These are phyloP conservation scores for Nothophaeocryptopus gaeumannii DNA, from an alignment of 2,329 filamentous ascomycete species.

Conservation along the genomic window DNA sequence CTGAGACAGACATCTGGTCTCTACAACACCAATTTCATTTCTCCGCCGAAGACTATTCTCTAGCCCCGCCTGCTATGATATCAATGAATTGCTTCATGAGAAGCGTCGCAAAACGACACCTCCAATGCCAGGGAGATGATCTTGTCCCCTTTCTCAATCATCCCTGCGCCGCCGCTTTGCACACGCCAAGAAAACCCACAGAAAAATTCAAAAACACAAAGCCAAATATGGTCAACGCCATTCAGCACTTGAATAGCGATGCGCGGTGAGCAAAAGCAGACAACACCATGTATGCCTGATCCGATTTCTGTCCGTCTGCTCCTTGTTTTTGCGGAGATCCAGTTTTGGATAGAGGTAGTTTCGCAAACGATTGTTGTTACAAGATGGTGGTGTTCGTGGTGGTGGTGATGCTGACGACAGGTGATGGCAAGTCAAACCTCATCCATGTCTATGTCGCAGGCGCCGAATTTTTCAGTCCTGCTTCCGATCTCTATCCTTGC, in stretches of 20 bases:
- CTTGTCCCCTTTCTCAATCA: no score
- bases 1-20: no score
- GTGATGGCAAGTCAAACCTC: no score
- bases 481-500: no score
- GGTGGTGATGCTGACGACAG: not conserved
- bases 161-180: no score
- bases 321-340: not conserved
- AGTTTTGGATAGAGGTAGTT: not conserved
- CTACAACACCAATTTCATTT: no score
- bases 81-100: no score
- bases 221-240: slow-evolving; percentile 16
- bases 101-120: no score
- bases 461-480: not conserved
- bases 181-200: not conserved
- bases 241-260: slow-evolving; percentile 31
- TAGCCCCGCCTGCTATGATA: no score
- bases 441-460: no score
- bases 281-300: slow-evolving; percentile 50
- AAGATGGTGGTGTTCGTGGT: slow-evolving; percentile 1
- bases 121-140: no score
- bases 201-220: slow-evolving; percentile 3
- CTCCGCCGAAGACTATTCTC: no score
- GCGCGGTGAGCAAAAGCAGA: slow-evolving; percentile 3
- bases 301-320: slow-evolving; percentile 71
- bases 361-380: not conserved